These are phyloP conservation scores for Yamadazyma aaseri DNA, from an alignment of 1,139 yeast genomes.

Conservation along the genomic window DNA sequence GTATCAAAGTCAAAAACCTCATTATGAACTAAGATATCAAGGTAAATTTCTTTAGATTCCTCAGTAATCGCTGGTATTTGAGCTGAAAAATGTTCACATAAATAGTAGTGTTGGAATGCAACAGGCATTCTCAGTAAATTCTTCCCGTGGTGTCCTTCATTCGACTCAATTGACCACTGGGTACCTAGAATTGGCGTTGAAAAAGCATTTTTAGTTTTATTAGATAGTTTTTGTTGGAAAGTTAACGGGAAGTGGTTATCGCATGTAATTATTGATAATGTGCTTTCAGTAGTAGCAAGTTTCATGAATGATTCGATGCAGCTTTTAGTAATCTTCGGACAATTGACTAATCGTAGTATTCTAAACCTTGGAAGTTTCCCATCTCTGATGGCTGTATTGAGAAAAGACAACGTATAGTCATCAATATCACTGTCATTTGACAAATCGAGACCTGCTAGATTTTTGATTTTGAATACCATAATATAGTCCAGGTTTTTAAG, in stretches of 20 bases:
- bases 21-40: conserved; percentile 24
- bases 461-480: conserved; percentile 28
- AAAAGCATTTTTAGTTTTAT: conserved; percentile 15
- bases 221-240: conserved; percentile 8
- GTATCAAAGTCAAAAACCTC: conserved; percentile 7
- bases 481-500: conserved; percentile 25
- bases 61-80: conserved; percentile 3
- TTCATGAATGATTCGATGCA: conserved; percentile 21
- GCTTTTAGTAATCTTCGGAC: conserved; percentile 22
- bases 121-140: conserved; percentile 24
- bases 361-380: conserved; percentile 24
- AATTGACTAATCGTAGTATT: conserved; percentile 24
- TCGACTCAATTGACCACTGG: conserved; percentile 21
- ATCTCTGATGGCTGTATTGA: conserved; percentile 24
- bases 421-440: conserved; percentile 28
- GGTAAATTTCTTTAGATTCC: conserved; percentile 6
- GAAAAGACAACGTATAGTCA: conserved; percentile 29
- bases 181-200: conserved; percentile 16
- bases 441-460: conserved; percentile 33
- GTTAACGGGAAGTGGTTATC: conserved; percentile 8
- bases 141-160: conserved; percentile 12
- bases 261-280: conserved; percentile 24
- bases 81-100: conserved; percentile 12
- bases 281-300: conserved; percentile 11
- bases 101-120: conserved; percentile 24